phyloP scores from a whole-genome alignment of 306 rosid species.

The Cucumis cinereus region DNA sequence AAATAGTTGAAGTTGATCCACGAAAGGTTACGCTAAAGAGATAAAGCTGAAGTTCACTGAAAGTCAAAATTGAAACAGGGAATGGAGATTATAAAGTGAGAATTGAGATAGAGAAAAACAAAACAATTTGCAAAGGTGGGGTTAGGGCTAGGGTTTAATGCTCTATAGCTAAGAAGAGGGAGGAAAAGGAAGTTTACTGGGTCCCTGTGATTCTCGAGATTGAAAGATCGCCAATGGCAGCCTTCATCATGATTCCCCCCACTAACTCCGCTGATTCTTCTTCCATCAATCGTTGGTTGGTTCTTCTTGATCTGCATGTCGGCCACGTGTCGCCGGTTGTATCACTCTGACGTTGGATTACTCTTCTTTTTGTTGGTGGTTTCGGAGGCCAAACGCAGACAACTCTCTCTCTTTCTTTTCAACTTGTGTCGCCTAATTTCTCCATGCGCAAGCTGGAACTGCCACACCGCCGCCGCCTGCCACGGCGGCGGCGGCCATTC shows the following conservation, averaged over 20 bases:
- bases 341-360: constrained; percentile 30
- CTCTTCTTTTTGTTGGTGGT: constrained; percentile 34
- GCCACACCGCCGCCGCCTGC: background rate
- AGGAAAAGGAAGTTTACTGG: constrained; percentile 6
- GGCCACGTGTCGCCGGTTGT: constrained; percentile 62
- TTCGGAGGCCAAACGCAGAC: constrained; percentile 44
- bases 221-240: constrained; percentile 8
- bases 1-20: background rate
- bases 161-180: constrained; percentile 3
- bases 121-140: background rate
- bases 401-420: constrained; percentile 12
- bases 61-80: background rate
- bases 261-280: constrained; percentile 29
- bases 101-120: background rate
- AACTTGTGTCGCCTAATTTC: background rate
- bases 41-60: background rate
- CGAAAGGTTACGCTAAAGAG: background rate
- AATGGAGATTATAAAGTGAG: background rate
- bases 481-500: background rate
- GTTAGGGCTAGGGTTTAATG: constrained; percentile 1
- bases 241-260: constrained; percentile 55
- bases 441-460: background rate
- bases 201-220: background rate
- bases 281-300: background rate
- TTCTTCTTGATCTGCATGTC: constrained; percentile 34